These are phyloP conservation scores for Balamuthia mandrillaris DNA, from an alignment of 208 protist species.

Conservation along the genomic window DNA sequence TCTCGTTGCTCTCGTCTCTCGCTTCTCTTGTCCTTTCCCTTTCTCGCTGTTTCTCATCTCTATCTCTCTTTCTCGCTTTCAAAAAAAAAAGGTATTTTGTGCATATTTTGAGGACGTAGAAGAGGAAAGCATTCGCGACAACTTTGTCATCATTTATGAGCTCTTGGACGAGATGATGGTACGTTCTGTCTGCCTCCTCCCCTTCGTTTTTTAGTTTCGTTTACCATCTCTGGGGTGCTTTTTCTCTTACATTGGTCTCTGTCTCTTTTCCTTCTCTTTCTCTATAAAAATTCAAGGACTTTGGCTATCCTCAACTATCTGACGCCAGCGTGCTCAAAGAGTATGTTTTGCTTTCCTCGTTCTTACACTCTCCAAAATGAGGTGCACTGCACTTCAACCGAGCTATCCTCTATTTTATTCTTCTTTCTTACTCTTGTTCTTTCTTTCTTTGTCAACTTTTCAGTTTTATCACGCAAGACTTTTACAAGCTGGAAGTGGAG, in stretches of 20 bases:
- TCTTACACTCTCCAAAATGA: too few relatives aligned
- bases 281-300: too few relatives aligned
- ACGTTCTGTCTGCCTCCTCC: too few relatives aligned
- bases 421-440: not conserved
- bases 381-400: not conserved
- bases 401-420: not conserved
- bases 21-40: not conserved
- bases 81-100: too few relatives aligned
- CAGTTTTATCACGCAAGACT: not conserved
- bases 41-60: not conserved
- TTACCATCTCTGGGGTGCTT: too few relatives aligned
- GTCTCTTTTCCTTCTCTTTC: too few relatives aligned
- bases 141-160: constrained; percentile 94
- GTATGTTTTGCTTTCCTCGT: constrained; percentile 33
- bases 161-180: constrained; percentile 93
- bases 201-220: too few relatives aligned
- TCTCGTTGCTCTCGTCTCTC: not conserved
- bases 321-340: constrained; percentile 77
- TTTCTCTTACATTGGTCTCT: too few relatives aligned
- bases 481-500: constrained; percentile 68
- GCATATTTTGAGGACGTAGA: constrained; percentile 82
- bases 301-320: constrained; percentile 85
- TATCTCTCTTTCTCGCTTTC: not conserved
- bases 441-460: not conserved
- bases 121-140: constrained; percentile 86